Evolutionary conservation across 306 rosid genomes (phyloP).

Genomic region (Vigna angularis): DNA sequence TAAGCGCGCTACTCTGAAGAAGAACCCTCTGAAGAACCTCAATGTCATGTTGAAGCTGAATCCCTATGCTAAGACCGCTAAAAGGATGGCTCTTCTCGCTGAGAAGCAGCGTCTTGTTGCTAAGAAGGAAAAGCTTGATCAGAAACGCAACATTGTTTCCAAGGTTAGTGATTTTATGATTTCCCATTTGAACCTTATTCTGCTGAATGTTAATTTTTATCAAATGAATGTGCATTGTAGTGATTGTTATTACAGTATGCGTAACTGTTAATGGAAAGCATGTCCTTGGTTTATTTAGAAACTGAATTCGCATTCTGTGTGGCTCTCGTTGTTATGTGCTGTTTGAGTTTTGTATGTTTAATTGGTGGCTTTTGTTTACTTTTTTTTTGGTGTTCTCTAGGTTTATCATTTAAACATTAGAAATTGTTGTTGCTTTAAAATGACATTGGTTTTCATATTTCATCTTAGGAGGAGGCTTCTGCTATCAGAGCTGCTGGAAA

Average conservation of each 20-base stretch:
- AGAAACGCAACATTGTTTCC: constrained; percentile 60
- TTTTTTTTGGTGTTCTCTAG: too few species aligned
- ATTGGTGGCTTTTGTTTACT: too few species aligned
- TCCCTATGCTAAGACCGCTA: constrained; percentile 79
- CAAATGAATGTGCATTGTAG: neutral
- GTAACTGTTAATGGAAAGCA: too few species aligned
- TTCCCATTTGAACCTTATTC: too few species aligned
- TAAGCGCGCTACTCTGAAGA: constrained; percentile 70
- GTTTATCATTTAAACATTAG: neutral
- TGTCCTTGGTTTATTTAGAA: too few species aligned
- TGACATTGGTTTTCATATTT: neutral
- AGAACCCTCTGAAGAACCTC: constrained; percentile 79
- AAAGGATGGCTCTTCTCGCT: constrained; percentile 75
- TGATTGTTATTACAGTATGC: too few species aligned
- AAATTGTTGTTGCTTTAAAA: neutral
- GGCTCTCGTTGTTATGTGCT: too few species aligned
- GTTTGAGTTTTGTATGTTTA: too few species aligned
- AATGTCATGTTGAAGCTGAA: constrained; percentile 71
- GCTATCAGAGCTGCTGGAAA: constrained; percentile 84
- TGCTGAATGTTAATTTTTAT: too few species aligned
- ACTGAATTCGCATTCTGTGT: too few species aligned
- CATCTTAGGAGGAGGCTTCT: constrained; percentile 71
- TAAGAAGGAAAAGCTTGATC: constrained; percentile 75
- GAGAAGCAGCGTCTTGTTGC: constrained; percentile 72
- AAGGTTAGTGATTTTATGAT: constrained; percentile 48